phyloP scores from a whole-genome alignment of 2,329 filamentous ascomycete species.

The Fusarium sp. region DNA sequence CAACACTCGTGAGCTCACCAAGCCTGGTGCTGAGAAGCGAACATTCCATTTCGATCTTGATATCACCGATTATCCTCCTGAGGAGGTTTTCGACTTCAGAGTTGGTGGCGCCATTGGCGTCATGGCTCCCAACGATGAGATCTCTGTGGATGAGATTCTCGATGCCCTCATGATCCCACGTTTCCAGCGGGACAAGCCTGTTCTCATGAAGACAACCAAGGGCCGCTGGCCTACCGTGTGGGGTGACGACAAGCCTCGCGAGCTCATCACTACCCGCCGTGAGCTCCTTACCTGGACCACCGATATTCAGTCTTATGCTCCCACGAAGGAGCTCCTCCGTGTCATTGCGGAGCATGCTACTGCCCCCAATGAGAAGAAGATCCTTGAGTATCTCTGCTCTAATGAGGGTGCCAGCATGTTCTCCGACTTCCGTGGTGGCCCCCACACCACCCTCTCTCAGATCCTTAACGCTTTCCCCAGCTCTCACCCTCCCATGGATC shows the following conservation, averaged over 20 bases:
- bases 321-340: slow-evolving; percentile 87
- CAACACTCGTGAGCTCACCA: slow-evolving; percentile 86
- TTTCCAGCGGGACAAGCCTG: slow-evolving; percentile 84
- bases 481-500: slow-evolving; percentile 85
- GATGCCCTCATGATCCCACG: slow-evolving; percentile 84
- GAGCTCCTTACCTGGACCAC: slow-evolving; percentile 96
- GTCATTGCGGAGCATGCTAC: slow-evolving; percentile 86
- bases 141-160: slow-evolving; percentile 84
- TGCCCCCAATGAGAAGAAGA: slow-evolving; percentile 85
- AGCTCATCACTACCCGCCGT: slow-evolving; percentile 88
- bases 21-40: slow-evolving; percentile 89
- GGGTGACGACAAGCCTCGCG: slow-evolving; percentile 87
- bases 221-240: slow-evolving; percentile 98
- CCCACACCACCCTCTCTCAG: slow-evolving; percentile 86
- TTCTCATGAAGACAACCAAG: slow-evolving; percentile 79
- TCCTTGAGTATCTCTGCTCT: slow-evolving; percentile 85
- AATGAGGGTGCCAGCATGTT: slow-evolving; percentile 92
- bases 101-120: slow-evolving; percentile 96
- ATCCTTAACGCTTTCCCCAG: slow-evolving; percentile 93
- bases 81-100: slow-evolving; percentile 89
- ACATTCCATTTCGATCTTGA: slow-evolving; percentile 98
- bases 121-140: slow-evolving; percentile 84
- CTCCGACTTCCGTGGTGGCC: slow-evolving; percentile 92
- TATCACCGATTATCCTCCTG: slow-evolving; percentile 90
- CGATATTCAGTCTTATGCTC: slow-evolving; percentile 91